Evolutionary conservation across 495 filamentous ascomycete species (phyloP).

Genomic region (Trichoderma asperelloides): DNA sequence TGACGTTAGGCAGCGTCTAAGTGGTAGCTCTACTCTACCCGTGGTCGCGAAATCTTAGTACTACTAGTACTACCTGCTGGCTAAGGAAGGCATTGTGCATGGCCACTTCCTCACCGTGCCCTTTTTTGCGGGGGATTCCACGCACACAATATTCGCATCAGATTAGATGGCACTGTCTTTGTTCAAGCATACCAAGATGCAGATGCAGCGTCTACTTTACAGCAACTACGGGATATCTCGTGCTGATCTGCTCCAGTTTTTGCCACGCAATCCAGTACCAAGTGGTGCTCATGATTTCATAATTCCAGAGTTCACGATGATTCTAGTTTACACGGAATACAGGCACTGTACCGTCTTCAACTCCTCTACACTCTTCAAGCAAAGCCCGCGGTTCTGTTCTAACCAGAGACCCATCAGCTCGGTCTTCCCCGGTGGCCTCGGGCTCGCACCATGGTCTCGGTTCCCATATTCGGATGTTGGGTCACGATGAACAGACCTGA

Average conservation of each 20-base stretch:
- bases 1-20: background rate
- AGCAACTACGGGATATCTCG: background rate
- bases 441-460: background rate
- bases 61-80: too few species aligned
- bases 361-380: background rate
- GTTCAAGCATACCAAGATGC: too few species aligned
- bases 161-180: too few species aligned
- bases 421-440: background rate
- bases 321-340: too few species aligned
- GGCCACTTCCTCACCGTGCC: too few species aligned
- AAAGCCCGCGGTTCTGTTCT: background rate
- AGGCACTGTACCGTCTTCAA: background rate
- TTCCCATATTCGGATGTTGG: background rate
- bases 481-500: background rate
- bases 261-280: background rate
- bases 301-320: too few species aligned
- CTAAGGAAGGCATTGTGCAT: too few species aligned
- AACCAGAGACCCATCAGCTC: background rate
- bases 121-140: too few species aligned
- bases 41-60: too few species aligned
- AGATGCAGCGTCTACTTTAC: too few species aligned
- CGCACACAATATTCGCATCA: too few species aligned
- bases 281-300: background rate
- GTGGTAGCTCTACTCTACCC: background rate
- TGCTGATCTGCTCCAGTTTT: background rate